A percentile compares a stretch with the other conserved stretches of the same genome.
Evolutionary conservation across 1,139 yeast genomes (phyloP).

Genomic region (Yamadazyma dendronema): DNA sequence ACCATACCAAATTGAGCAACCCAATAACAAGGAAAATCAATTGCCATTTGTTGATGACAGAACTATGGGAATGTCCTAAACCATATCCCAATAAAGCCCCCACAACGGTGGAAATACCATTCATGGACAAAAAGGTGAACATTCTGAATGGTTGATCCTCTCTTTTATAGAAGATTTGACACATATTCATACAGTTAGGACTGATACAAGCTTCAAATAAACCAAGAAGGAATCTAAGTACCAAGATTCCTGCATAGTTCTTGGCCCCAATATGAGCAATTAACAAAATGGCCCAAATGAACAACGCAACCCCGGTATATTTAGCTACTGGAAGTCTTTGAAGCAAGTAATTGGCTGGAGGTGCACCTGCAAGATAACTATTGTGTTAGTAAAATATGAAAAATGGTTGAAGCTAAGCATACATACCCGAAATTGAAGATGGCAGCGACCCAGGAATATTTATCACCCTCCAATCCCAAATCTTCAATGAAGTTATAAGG

Average conservation of each 20-base stretch:
- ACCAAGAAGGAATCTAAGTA: conserved; percentile 46
- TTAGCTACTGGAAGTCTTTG: conserved; percentile 57
- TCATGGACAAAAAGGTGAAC: conserved; percentile 28
- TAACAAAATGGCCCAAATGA: conserved; percentile 52
- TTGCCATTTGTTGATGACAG: conserved; percentile 24
- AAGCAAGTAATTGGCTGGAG: conserved; percentile 42
- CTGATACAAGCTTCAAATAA: conserved; percentile 35
- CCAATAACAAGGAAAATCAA: conserved; percentile 46
- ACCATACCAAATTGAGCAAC: conserved; percentile 31
- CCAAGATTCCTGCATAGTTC: conserved; percentile 48
- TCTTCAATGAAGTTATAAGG: conserved; percentile 24
- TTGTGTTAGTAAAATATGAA: too few relatives aligned
- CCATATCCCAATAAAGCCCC: conserved; percentile 34
- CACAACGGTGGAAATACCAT: conserved; percentile 31
- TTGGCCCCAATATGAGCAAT: conserved; percentile 46
- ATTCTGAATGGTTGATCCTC: conserved; percentile 37
- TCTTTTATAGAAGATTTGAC: conserved; percentile 21
- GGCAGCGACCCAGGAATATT: conserved; percentile 53
- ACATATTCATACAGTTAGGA: conserved; percentile 29
- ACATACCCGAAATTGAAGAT: conserved; percentile 55
- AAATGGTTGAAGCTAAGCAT: too few relatives aligned
- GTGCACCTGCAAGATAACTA: conserved; percentile 16
- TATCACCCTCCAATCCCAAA: conserved; percentile 21
- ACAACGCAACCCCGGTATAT: conserved; percentile 41
- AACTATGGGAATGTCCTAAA: conserved; percentile 28